Base-by-base conservation (phyloP, 495 filamentous ascomycete species). In the Amphirosellinia nigrospora region DNA sequence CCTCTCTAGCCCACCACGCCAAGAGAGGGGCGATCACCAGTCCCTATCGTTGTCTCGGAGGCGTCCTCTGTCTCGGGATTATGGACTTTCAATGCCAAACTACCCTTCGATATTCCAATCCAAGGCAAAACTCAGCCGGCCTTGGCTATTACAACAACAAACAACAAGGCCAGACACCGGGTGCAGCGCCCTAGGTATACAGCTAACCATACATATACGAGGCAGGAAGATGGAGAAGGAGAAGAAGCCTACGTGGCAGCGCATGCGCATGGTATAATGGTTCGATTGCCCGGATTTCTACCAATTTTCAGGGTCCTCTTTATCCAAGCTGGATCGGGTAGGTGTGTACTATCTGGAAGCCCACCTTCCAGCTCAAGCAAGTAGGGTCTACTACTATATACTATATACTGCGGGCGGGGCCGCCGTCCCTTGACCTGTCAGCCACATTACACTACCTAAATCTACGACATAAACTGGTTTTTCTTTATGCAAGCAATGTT, bases 21-120 rank as follows among this genome's bases (percentile, higher is more conserved):
- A 65, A 65, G 48, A 50, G 64, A 66, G 48, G 32, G 63, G 63
- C 21, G 64, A 41, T 43, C n/a, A 11, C 30, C 43, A 53, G 28
- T 34, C 32, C 58, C 36, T 61, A 61, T 9, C 58, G 36, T 61
- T 61, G 58, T 61, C 58, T 61, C 36, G 58, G 63, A 36, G 28
- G 32, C 46, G 63, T 38, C 19, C n/a, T 23, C n/a, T 39, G 46
- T 39, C 46, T 28, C 43, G 28, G 39, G 8, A 11, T 48, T 15
- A 16, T 30, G 19, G 34, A 13, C 56, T 41, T 39, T 34, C 56
- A 34, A 15, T 19, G 21, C 34, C 36, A 21, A 32, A 39, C 58
- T n/a, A 32, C 7, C 28, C n/a, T 21, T 41, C 36, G 34, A n/a
- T 56, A 16, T 23, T 28, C n/a, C 36, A n/a, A 41, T 21, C 21